Percentiles rank a stretch among this genome's conserved stretches.
These are phyloP conservation scores for Syncephalastrum contaminatum DNA, from an alignment of 371 early-diverging fungal genomes.

Conservation along the genomic window DNA sequence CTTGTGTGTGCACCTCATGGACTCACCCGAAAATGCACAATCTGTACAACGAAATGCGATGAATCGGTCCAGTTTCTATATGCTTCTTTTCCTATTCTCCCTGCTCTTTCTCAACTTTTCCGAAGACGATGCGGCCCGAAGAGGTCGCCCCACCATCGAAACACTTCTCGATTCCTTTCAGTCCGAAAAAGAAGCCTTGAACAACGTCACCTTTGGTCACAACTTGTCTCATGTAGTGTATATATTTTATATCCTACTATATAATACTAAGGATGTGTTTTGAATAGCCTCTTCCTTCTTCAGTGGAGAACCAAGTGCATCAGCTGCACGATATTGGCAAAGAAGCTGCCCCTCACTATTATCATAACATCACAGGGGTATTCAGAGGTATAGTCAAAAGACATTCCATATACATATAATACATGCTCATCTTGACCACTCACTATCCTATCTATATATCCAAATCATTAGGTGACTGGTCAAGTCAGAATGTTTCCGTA, in stretches of 20 bases:
- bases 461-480: slow-evolving; percentile 35
- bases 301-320: slow-evolving; percentile 30
- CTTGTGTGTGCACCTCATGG: too few species aligned
- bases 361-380: slow-evolving; percentile 63
- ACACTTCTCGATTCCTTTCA: slow-evolving; percentile 34
- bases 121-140: slow-evolving; percentile 35
- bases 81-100: slow-evolving; percentile 45
- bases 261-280: not conserved
- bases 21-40: slow-evolving; percentile 24
- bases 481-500: slow-evolving; percentile 29
- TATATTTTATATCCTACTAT: not conserved
- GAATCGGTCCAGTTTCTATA: slow-evolving; percentile 47
- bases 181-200: slow-evolving; percentile 38
- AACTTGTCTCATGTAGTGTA: slow-evolving; percentile 51
- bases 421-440: not conserved
- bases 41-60: slow-evolving; percentile 33
- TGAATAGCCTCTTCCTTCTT: slow-evolving; percentile 41
- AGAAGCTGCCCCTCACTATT: slow-evolving; percentile 39
- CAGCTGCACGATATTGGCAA: slow-evolving; percentile 24
- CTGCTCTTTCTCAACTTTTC: slow-evolving; percentile 44
- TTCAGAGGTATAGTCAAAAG: slow-evolving; percentile 47
- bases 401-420: not conserved
- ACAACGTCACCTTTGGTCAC: slow-evolving; percentile 53
- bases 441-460: not conserved
- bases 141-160: slow-evolving; percentile 29